Evolutionary conservation across 1,284 basidiomycete species (phyloP).

Genomic region (Porodaedalea pini): DNA sequence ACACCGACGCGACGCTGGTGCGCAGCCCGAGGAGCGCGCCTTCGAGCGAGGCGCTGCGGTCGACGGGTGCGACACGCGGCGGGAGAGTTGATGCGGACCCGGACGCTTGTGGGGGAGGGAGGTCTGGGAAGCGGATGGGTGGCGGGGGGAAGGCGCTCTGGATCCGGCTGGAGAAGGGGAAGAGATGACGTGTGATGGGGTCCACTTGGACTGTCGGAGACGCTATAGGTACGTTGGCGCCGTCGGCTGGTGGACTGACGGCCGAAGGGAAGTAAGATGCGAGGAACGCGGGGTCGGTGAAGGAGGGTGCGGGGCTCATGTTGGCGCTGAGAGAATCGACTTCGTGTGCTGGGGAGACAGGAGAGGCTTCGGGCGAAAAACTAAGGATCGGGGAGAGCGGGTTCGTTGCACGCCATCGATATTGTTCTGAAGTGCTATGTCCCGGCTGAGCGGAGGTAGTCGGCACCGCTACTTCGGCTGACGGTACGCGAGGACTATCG

Average conservation of each 20-base stretch:
- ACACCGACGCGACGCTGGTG: constrained; percentile 56
- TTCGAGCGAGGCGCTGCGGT: constrained; percentile 56
- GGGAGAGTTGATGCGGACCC: neutral
- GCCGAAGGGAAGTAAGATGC: constrained; percentile 49
- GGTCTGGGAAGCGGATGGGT: constrained; percentile 14
- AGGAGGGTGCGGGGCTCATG: constrained; percentile 10
- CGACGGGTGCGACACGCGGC: constrained; percentile 44
- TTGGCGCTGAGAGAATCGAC: constrained; percentile 6
- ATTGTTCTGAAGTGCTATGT: constrained; percentile 17
- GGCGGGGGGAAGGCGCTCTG: constrained; percentile 13
- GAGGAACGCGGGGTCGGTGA: constrained; percentile 28
- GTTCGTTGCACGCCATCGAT: constrained; percentile 6
- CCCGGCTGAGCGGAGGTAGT: neutral
- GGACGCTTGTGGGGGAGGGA: constrained; percentile 23
- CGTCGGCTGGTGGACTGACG: neutral
- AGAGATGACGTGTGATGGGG: constrained; percentile 3
- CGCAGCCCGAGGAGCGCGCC: constrained; percentile 56
- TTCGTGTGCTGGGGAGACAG: constrained; percentile 18
- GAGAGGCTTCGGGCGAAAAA: constrained; percentile 6
- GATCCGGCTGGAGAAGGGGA: constrained; percentile 2
- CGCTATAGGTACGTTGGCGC: too few relatives aligned
- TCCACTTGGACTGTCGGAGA: neutral
- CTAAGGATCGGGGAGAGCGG: constrained; percentile 11
- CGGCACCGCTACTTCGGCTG: constrained; percentile 10
- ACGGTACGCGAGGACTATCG: constrained; percentile 22